phyloP scores from a whole-genome alignment of 345 rosid species.

The Populus tremula region DNA sequence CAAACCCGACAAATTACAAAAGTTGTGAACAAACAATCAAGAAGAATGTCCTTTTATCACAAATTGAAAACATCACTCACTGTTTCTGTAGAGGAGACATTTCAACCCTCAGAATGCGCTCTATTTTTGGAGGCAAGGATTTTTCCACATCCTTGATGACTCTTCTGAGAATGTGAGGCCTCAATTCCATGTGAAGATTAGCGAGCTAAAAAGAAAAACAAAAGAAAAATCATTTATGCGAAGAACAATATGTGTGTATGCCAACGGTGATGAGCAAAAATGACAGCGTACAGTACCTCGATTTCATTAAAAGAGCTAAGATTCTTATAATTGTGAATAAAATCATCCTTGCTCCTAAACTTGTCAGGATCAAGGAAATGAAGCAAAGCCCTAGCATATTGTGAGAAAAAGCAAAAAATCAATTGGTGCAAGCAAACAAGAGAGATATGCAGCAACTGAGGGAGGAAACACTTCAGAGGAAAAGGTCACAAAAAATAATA shows the following conservation, averaged over 20 bases:
- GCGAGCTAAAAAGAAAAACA: conserved; percentile 57
- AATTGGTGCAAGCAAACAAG: not conserved
- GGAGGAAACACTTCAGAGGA: not conserved
- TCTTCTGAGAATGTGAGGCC: conserved; percentile 97
- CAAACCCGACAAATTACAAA: conserved; percentile 10
- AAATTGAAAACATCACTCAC: conserved; percentile 41
- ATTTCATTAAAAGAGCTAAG: conserved; percentile 92
- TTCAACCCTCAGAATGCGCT: conserved; percentile 97
- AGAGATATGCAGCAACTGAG: not conserved
- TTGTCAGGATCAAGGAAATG: conserved; percentile 94
- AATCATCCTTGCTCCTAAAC: conserved; percentile 90
- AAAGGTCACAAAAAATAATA: not conserved
- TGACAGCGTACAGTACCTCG: conserved; percentile 52
- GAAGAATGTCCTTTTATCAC: not conserved
- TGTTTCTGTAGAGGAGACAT: conserved; percentile 99
- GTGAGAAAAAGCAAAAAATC: not conserved
- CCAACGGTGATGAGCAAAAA: conserved; percentile 6
- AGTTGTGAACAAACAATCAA: not conserved
- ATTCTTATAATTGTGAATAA: conserved; percentile 94
- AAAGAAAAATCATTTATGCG: not conserved
- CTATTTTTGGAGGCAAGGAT: conserved; percentile 98
- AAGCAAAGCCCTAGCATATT: conserved; percentile 77
- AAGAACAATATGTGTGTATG: not conserved
- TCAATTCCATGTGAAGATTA: conserved; percentile 93
- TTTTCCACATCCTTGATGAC: conserved; percentile 99